Conservation (phyloP, 768 basidiomycete genomes). For the Postia placenta region DNA sequence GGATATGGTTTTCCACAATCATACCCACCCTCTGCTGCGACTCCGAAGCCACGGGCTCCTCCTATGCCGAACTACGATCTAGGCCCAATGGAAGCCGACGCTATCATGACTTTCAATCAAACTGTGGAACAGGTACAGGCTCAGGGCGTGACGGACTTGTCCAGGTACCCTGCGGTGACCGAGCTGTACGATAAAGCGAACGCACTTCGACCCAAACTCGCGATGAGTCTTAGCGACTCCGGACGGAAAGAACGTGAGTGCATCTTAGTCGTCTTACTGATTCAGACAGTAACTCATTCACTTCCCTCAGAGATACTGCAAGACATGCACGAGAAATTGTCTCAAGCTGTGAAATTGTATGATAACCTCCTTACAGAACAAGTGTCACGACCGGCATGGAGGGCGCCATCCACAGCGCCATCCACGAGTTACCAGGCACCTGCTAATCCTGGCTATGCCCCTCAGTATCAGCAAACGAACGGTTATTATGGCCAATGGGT, state of each 20-base stretch:
- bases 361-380: slow-evolving; percentile 85
- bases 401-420: slow-evolving; percentile 28
- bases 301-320: slow-evolving; percentile 62
- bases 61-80: slow-evolving; percentile 76
- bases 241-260: slow-evolving; percentile 76
- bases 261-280: too few relatives aligned
- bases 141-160: slow-evolving; percentile 71
- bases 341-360: slow-evolving; percentile 88
- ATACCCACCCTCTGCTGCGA: slow-evolving; percentile 35
- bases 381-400: slow-evolving; percentile 66
- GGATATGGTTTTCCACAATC: slow-evolving; percentile 38
- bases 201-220: slow-evolving; percentile 72
- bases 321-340: slow-evolving; percentile 94
- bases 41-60: slow-evolving; percentile 37
- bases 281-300: slow-evolving; percentile 1
- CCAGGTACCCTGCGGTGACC: slow-evolving; percentile 77
- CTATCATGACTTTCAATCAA: slow-evolving; percentile 86
- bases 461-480: slow-evolving; percentile 15
- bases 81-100: slow-evolving; percentile 74
- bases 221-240: slow-evolving; percentile 78
- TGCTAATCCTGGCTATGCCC: slow-evolving; percentile 17
- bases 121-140: slow-evolving; percentile 80
- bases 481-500: slow-evolving; percentile 17
- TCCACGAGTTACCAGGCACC: slow-evolving; percentile 24
- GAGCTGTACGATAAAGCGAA: slow-evolving; percentile 83